A percentile compares a stretch with the other conserved stretches of the same genome.
Evolutionary conservation across 371 early-diverging fungal genomes (phyloP).

Genomic region (Capillidium rhysosporum): DNA sequence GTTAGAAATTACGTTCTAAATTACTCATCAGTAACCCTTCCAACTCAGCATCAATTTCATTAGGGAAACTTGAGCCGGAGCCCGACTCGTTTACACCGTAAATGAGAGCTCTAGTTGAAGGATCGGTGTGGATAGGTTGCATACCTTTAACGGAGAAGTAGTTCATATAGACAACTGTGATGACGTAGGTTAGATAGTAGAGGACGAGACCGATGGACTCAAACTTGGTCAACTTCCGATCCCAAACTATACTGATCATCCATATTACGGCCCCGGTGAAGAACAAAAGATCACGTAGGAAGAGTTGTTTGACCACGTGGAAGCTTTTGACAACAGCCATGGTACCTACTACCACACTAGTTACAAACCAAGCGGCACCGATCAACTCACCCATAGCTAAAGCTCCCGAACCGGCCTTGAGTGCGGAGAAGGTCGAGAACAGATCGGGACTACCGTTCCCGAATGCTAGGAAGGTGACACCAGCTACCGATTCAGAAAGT

Average conservation of each 20-base stretch:
- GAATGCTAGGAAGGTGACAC: slow-evolving; percentile 67
- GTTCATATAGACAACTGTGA: slow-evolving; percentile 31
- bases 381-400: slow-evolving; percentile 64
- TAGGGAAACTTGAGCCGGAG: slow-evolving; percentile 21
- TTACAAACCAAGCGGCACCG: slow-evolving; percentile 57
- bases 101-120: too few relatives aligned
- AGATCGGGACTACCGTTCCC: slow-evolving; percentile 81
- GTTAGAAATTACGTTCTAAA: slow-evolving; percentile 18
- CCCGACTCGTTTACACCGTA: background rate
- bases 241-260: slow-evolving; percentile 28
- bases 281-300: slow-evolving; percentile 47
- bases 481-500: slow-evolving; percentile 42
- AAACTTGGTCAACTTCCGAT: slow-evolving; percentile 33
- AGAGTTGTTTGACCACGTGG: slow-evolving; percentile 32
- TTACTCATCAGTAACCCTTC: slow-evolving; percentile 15
- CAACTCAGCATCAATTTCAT: slow-evolving; percentile 12
- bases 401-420: slow-evolving; percentile 45
- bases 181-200: slow-evolving; percentile 31
- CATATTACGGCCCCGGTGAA: slow-evolving; percentile 41
- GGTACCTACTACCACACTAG: slow-evolving; percentile 48
- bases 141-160: slow-evolving; percentile 17
- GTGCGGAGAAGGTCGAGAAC: slow-evolving; percentile 58
- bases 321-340: slow-evolving; percentile 53
- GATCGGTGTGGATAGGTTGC: slow-evolving; percentile 9
- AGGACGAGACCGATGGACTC: slow-evolving; percentile 30